Evolutionary conservation across 352 stramenopile genomes (phyloP).

Genomic region (Pythium pyrilobum): DNA sequence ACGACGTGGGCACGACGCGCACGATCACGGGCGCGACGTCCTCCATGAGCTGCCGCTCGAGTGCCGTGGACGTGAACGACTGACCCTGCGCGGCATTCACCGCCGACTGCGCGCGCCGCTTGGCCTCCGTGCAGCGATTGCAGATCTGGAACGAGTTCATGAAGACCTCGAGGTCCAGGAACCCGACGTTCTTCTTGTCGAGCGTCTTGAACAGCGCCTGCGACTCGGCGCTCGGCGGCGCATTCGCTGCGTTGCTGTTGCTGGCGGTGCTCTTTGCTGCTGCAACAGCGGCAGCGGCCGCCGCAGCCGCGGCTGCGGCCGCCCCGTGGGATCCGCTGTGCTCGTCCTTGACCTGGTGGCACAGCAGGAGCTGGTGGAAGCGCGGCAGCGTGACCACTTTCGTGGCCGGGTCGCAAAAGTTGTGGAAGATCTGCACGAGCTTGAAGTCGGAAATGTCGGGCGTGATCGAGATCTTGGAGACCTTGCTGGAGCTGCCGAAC

Average conservation of each 20-base stretch:
- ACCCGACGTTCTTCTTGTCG: slow-evolving; percentile 36
- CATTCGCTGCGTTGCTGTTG: slow-evolving; percentile 1
- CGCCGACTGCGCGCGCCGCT: slow-evolving; percentile 56
- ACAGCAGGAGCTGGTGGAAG: slow-evolving; percentile 60
- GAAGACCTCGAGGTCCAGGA: slow-evolving; percentile 63
- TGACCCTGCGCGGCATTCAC: slow-evolving; percentile 50
- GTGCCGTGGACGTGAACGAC: slow-evolving; percentile 34
- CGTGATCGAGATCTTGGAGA: slow-evolving; percentile 53
- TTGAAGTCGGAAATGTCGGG: slow-evolving; percentile 82
- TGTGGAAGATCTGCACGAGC: slow-evolving; percentile 82
- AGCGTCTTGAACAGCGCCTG: slow-evolving; percentile 54
- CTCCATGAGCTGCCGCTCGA: slow-evolving; percentile 70
- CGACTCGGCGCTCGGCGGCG: slow-evolving; percentile 19
- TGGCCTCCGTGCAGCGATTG: slow-evolving; percentile 78
- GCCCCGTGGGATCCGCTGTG: slow-evolving; percentile 5
- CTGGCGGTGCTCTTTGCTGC: not conserved
- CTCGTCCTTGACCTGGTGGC: slow-evolving; percentile 68
- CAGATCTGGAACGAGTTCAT: slow-evolving; percentile 86
- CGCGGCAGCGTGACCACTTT: slow-evolving; percentile 44
- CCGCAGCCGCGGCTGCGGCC: not conserved
- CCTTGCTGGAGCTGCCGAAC: slow-evolving; percentile 25
- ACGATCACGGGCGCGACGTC: slow-evolving; percentile 75
- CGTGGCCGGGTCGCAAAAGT: slow-evolving; percentile 59
- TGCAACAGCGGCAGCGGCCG: not conserved
- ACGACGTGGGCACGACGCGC: slow-evolving; percentile 57